phyloP scores from a whole-genome alignment of 441 rosid genomes.

The Capsella rubella region DNA sequence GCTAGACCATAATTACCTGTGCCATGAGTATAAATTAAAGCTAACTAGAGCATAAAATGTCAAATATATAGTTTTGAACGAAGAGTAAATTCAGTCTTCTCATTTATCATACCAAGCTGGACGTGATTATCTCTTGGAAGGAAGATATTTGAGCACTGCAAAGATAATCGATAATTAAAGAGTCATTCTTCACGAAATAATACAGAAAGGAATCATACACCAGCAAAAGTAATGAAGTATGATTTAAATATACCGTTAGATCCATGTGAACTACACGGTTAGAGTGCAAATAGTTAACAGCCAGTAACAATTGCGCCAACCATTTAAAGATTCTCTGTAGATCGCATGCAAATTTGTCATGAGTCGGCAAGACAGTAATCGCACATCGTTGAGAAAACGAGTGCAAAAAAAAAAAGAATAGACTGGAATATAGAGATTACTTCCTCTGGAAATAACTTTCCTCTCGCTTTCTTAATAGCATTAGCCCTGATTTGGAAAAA shows the following conservation, averaged over 20 bases:
- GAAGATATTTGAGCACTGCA: conserved; percentile 95
- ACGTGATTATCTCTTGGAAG: conserved; percentile 82
- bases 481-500: conserved; percentile 62
- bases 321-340: conserved; percentile 91
- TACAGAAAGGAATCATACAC: neutral
- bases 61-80: conserved; percentile 39
- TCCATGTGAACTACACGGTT: conserved; percentile 94
- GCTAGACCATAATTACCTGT: conserved; percentile 97
- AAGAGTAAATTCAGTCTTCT: conserved; percentile 32
- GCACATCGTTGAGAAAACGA: neutral
- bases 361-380: conserved; percentile 8
- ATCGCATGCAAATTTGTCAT: conserved; percentile 21
- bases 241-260: conserved; percentile 63
- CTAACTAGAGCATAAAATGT: conserved; percentile 38
- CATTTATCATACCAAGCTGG: conserved; percentile 73
- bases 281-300: conserved; percentile 92
- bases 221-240: neutral
- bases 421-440: conserved; percentile 48
- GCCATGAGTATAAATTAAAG: conserved; percentile 37
- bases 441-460: conserved; percentile 81
- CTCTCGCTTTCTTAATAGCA: conserved; percentile 83
- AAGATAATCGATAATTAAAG: conserved; percentile 37
- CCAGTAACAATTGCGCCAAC: conserved; percentile 89
- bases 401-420: conserved; percentile 15
- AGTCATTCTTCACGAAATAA: conserved; percentile 6